Percentiles rank a stretch among this genome's conserved stretches.
phyloP scores from a whole-genome alignment of 495 filamentous ascomycete species.

The Terfezia boudieri region DNA sequence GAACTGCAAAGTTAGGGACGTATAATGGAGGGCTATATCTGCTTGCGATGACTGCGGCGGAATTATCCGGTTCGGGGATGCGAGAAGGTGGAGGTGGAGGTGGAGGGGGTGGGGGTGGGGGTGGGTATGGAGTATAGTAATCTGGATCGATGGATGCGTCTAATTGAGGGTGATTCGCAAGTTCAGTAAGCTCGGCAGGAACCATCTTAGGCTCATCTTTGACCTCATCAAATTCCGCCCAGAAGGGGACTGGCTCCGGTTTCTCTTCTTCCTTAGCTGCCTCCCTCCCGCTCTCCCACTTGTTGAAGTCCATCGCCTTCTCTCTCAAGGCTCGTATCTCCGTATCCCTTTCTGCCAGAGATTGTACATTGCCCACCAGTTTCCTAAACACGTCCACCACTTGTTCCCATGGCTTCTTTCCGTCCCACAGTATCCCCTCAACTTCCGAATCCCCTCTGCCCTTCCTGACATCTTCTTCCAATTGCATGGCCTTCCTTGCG shows the following conservation, averaged over 20 bases:
- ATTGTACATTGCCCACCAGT: not conserved
- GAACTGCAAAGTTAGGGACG: not conserved
- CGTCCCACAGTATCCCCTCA: constrained; percentile 3
- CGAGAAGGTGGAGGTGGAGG: not conserved
- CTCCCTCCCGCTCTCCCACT: not conserved
- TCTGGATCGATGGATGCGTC: not conserved
- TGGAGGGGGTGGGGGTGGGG: not conserved
- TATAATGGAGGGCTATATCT: not conserved
- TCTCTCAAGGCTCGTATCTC: not conserved
- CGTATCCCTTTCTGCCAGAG: not conserved
- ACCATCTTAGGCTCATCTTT: not conserved
- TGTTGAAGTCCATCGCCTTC: not conserved
- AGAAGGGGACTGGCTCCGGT: not conserved
- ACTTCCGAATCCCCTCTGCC: not conserved
- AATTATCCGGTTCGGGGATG: not conserved
- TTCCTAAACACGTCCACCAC: constrained; percentile 4
- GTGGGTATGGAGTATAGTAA: not conserved
- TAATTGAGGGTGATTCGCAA: not conserved
- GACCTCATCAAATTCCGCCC: not conserved
- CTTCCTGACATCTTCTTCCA: not conserved
- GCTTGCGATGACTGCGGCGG: not conserved
- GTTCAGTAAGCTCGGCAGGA: not conserved
- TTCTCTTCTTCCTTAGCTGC: not conserved
- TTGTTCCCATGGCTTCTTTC: not conserved
- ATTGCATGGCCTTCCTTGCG: not conserved